Conservation (phyloP, 139 green algal genomes). For the Chlorella ohadii region DNA sequence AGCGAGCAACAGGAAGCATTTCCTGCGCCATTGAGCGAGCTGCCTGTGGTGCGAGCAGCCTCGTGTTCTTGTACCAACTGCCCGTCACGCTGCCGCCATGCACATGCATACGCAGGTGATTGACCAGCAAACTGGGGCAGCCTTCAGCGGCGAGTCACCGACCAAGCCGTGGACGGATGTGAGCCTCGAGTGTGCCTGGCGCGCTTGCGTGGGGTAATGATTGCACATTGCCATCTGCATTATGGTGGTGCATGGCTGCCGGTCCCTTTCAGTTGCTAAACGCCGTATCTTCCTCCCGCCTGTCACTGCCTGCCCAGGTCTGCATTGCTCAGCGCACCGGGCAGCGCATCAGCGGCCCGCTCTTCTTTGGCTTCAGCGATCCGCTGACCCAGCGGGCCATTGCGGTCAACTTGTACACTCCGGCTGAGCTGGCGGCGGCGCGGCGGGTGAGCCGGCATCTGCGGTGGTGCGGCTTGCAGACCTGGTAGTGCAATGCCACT, state of each 20-base stretch:
- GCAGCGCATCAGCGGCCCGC: conserved; percentile 59
- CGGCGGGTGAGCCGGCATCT: conserved; percentile 6
- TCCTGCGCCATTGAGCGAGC: too few relatives aligned
- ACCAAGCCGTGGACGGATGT: conserved; percentile 61
- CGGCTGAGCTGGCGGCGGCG: conserved; percentile 49
- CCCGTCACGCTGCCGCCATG: neutral
- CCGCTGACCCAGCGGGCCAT: conserved; percentile 53
- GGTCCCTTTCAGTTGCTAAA: too few relatives aligned
- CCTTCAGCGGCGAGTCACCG: conserved; percentile 50
- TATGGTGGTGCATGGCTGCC: too few relatives aligned
- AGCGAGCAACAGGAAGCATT: too few relatives aligned
- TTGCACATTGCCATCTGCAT: too few relatives aligned
- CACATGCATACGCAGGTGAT: conserved; percentile 7
- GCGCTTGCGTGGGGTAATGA: too few relatives aligned
- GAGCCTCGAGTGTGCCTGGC: too few relatives aligned
- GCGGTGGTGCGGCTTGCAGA: neutral
- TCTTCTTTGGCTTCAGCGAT: conserved; percentile 67
- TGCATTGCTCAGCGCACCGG: conserved; percentile 56
- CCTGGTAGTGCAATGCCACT: neutral
- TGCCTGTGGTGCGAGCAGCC: too few relatives aligned
- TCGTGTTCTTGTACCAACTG: too few relatives aligned
- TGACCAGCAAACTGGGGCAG: conserved; percentile 21
- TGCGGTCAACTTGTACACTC: conserved; percentile 42
- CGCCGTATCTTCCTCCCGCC: too few relatives aligned
- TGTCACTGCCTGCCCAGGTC: neutral